Evolutionary conservation across 202 grass and related monocot genomes (phyloP).

Genomic region (Saccharum hybrid): DNA sequence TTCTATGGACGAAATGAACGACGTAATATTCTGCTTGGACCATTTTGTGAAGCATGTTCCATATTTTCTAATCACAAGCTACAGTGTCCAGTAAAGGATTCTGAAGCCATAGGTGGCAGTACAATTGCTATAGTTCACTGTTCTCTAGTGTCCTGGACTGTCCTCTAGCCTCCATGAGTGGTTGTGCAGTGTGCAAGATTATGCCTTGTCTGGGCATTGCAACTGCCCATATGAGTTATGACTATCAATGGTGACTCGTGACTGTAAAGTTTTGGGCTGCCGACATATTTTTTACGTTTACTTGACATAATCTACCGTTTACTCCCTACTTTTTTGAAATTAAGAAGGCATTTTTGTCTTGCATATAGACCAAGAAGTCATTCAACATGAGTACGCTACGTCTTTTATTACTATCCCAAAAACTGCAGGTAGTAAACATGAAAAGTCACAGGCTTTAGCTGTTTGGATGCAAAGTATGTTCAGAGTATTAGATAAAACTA

Average conservation of each 20-base stretch:
- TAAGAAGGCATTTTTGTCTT: background rate
- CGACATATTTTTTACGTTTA: conserved; percentile 33
- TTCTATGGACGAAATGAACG: background rate
- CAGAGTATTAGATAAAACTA: too few relatives aligned
- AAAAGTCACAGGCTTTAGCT: too few relatives aligned
- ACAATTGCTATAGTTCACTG: background rate
- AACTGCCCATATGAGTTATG: background rate
- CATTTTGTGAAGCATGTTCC: background rate
- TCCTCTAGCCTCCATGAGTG: background rate
- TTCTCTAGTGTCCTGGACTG: background rate
- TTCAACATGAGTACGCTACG: background rate
- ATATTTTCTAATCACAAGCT: background rate
- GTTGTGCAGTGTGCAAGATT: conserved; percentile 41
- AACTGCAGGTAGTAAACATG: background rate
- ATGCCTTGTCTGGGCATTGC: conserved; percentile 16
- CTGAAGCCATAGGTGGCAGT: background rate
- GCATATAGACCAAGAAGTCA: background rate
- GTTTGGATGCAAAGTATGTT: too few relatives aligned
- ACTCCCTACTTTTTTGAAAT: background rate
- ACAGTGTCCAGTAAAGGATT: background rate
- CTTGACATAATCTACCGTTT: background rate
- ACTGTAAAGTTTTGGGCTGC: conserved; percentile 16
- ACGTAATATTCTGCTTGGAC: background rate
- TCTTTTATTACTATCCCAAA: background rate
- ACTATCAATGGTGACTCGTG: background rate